Base-by-base conservation (phyloP, 78 protist species). In the Speleostelium caveatum region DNA sequence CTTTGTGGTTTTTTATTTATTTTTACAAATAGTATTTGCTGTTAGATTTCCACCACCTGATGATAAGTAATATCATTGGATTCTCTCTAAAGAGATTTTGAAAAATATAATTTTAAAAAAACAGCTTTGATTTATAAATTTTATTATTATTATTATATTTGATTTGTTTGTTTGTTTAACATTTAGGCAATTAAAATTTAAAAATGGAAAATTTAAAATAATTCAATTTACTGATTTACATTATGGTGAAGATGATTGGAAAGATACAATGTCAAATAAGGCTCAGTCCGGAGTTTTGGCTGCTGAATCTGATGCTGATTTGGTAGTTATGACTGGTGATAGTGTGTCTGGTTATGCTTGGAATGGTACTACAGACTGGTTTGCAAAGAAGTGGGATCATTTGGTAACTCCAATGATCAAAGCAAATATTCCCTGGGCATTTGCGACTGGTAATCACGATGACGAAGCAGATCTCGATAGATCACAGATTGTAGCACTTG, bases 181-280 rank as follows among this genome's bases (percentile, higher is more conserved):
- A 28, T 1, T 22, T 22, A n/a, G 56, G 80, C 42, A 24, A 41
- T 28, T 73, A 73, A 36, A n/a, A 14, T 22, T 86, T 86, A 21
- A 61, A 36, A 28, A 86, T 21, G 92, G 92, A 21, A 49, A 66
- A 62, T 86, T 86, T 41, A 61, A 67, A 42, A 73, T 86, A 16
- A 32, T 76, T 36, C 94, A 88, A 68, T 88, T 88, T 73, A 88
- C 94, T 36, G 94, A 88, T 62, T 79, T 88, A 60, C 94, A 88
- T 56, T 88, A 75, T 61, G 94, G 94, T 39, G 94, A 88, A 66
- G 26, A 71, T 1, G 79, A 60, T 55, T 24, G 33, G 24, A 14
- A 66, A 22, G 94, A 88, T 72, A 22, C 14, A 10, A 51, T 28
- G 22, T 61, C 79, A 39, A 22, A 51, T 26, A 55, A 42, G 19